Evolutionary conservation across 495 filamentous ascomycete species (phyloP), one percentile per base, ranked within the genome.

Genomic region (Penicillium riverlandense): DNA sequence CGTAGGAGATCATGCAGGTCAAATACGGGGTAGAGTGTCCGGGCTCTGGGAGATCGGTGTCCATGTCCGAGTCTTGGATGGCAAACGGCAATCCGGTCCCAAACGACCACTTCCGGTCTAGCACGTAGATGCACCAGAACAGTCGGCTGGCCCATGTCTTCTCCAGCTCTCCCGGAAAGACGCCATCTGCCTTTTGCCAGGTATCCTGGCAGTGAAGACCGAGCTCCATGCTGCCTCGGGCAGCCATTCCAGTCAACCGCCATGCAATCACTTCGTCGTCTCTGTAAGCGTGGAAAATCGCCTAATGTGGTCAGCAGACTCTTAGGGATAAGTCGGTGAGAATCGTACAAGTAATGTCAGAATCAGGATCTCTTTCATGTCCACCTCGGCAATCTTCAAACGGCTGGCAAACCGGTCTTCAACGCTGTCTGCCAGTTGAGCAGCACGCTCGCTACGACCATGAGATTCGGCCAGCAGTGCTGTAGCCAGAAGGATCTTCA

Each of bases 81-180:
- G 80, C 79, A 63, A 86, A 91, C 0, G 86, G 86, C 58, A 91
- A 65, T 2, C 88, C 87, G 0, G 83, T 88, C 12, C 83, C 83
- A 47, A 94, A 90, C 40, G 81, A 84, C 82, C 84, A 91, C 33
- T 88, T 73, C 6, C 85, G 70, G 55, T 94, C 88, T 16, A 94
- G 72, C 2, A 88, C 81, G 47, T 89, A 90, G 15, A 86, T 76
- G n/a, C 83, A 78, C 88, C 88, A 94, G 57, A 90, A 94, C 0
- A 85, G 74, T 30, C 81, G 75, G 29, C 83, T 72, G 1, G 80
- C 85, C 52, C 74, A 75, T 11, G 66, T 70, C 27, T 81, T 75
- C 34, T 84, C 80, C 13, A 72, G 50, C 34, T 83, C 75, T 37
- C 79, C 78, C 6, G 79, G 71, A 43, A 76, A 71, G 33, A 70